Evolutionary conservation across 2,329 filamentous ascomycete species (phyloP).

Genomic region (Cryphonectria japonica): DNA sequence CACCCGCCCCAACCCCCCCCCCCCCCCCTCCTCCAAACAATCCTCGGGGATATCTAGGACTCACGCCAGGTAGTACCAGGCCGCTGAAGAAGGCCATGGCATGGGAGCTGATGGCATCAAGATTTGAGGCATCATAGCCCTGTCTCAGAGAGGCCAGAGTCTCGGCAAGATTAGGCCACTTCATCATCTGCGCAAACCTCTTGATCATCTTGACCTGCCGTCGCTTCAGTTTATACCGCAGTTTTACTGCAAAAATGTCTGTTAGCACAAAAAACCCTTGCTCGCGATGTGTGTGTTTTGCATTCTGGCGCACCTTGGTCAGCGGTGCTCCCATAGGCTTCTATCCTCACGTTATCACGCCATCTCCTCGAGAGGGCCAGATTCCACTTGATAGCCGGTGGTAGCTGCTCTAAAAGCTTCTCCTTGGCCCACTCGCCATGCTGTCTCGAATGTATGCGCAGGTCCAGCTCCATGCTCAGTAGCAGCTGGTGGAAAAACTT

Average conservation of each 20-base stretch:
- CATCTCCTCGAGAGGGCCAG: conserved; percentile 74
- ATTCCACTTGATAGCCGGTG: conserved; percentile 73
- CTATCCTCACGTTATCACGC: conserved; percentile 71
- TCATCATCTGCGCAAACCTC: conserved; percentile 71
- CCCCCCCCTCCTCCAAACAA: no score
- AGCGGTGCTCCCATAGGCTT: conserved; percentile 58
- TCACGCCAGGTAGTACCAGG: conserved; percentile 70
- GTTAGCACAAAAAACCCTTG: background rate
- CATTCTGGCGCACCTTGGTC: conserved; percentile 49
- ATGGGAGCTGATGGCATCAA: conserved; percentile 68
- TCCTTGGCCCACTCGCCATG: conserved; percentile 68
- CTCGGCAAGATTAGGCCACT: conserved; percentile 74
- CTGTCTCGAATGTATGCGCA: conserved; percentile 66
- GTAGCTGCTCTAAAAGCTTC: conserved; percentile 66
- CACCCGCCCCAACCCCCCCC: no score
- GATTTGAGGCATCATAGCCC: conserved; percentile 58
- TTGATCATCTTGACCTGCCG: conserved; percentile 70
- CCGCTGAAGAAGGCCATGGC: conserved; percentile 79
- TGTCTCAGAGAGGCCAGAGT: conserved; percentile 66
- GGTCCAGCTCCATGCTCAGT: conserved; percentile 71
- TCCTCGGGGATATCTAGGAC: conserved; percentile 34
- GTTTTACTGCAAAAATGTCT: conserved; percentile 50
- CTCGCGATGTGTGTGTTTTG: background rate
- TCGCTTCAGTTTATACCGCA: conserved; percentile 67
- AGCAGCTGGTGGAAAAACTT: conserved; percentile 79